phyloP scores from a whole-genome alignment of 2,329 filamentous ascomycete genomes.

The Ascomycota sp. region DNA sequence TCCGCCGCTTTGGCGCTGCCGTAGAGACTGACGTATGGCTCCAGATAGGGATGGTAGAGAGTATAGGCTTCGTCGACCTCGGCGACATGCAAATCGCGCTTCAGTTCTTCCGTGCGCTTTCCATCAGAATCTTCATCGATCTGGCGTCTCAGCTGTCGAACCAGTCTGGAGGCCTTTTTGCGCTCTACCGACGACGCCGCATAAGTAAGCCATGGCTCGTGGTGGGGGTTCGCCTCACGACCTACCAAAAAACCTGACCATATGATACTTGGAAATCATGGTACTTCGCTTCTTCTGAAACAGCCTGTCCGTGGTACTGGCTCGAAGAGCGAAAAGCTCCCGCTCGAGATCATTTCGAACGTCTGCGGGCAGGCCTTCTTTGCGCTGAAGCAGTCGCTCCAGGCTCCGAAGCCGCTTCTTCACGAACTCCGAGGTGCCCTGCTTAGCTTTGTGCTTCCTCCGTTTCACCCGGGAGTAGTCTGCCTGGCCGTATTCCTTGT shows the following conservation, averaged over 20 bases:
- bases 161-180: constrained; percentile 47
- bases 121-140: constrained; percentile 29
- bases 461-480: too few species aligned
- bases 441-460: constrained; percentile 20
- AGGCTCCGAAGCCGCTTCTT: constrained; percentile 56
- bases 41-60: constrained; percentile 48
- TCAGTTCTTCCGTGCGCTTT: constrained; percentile 29
- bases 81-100: constrained; percentile 40
- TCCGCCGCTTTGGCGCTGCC: constrained; percentile 15
- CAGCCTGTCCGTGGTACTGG: constrained; percentile 38
- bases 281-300: constrained; percentile 40
- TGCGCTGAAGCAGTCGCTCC: constrained; percentile 40
- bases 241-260: constrained; percentile 65
- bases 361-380: constrained; percentile 44
- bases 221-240: not conserved
- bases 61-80: constrained; percentile 62
- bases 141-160: constrained; percentile 43
- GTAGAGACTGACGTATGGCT: constrained; percentile 49
- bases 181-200: constrained; percentile 28
- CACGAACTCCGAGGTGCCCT: constrained; percentile 34
- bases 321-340: constrained; percentile 45
- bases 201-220: not conserved
- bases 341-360: constrained; percentile 50
- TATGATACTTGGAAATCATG: constrained; percentile 66
- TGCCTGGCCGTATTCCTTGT: too few species aligned